Evolutionary conservation across 306 rosid genomes (phyloP), one percentile per base, ranked within the genome.

Genomic region (Inga oerstediana): DNA sequence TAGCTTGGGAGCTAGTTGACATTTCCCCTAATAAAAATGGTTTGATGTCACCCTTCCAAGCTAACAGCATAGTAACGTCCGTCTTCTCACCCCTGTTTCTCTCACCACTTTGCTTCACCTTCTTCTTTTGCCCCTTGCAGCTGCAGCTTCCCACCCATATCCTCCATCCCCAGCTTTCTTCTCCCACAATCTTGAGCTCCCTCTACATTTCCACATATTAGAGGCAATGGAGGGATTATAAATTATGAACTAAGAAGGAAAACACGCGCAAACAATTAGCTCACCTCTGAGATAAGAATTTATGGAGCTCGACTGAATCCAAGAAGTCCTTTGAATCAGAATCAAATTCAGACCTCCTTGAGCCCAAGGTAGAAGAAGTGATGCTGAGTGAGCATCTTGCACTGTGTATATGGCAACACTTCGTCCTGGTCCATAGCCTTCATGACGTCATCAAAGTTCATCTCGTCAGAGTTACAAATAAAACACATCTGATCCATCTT

Each of bases 401-500:
- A 4, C 37, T 4, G 3, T 35, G 37, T 4, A 3, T 35, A 35
- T 35, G 37, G 37, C 24, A 95, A 90, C 62, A 81, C 92, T 2
- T 93, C 91, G n/a, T 89, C 86, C n/a, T 81, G 94, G 43, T 78
- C 54, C 10, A 95, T 80, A 2, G 96, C 91, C 11, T 62, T 78
- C 0, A 93, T 85, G 77, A 89, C 88, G 82, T 85, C 91, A 89
- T 91, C 91, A 90, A 93, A 34, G 34, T 84, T 90, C 91, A 95
- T 89, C n/a, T 92, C 96, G 80, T 93, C 97, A n/a, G 98, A 87
- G 85, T 93, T 88, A 44, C 97, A 93, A 4, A 93, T 92, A 54
- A 95, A 93, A 44, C 93, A 89, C 43, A 87, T 32, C 0, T 93
- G 94, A 19, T 89, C 99, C 98, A 35, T 95, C 97, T 3, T 85